Conservation (phyloP, 306 rosid genomes). For the Cicer arietinum region DNA sequence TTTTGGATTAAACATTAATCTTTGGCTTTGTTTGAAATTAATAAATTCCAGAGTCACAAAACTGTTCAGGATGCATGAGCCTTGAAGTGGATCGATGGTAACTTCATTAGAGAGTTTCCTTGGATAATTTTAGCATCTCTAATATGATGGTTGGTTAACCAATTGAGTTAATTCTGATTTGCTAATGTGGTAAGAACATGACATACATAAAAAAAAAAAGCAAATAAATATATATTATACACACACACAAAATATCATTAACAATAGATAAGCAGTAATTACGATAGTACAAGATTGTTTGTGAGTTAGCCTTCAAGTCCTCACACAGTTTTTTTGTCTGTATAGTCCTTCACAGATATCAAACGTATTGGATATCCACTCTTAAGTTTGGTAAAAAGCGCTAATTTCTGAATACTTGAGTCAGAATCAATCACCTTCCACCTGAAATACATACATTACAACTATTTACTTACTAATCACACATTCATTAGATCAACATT, state of each 20-base stretch:
- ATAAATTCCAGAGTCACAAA: not conserved
- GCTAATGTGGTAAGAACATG: not conserved
- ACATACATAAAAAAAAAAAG: not conserved
- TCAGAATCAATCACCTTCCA: constrained; percentile 76
- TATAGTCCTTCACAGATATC: constrained; percentile 36
- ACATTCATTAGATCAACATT: too few species aligned
- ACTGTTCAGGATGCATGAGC: constrained; percentile 24
- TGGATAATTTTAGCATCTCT: constrained; percentile 23
- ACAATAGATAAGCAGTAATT: not conserved
- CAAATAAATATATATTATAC: not conserved
- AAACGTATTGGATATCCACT: constrained; percentile 74
- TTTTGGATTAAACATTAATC: not conserved
- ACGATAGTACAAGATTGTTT: not conserved
- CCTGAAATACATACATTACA: constrained; percentile 45
- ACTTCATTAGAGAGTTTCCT: constrained; percentile 42
- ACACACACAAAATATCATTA: not conserved
- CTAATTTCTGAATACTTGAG: constrained; percentile 78
- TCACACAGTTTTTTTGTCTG: constrained; percentile 26
- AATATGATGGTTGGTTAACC: not conserved
- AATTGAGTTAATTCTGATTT: too few species aligned
- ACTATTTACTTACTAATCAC: too few species aligned
- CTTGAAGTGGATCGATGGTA: constrained; percentile 40
- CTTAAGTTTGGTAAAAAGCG: constrained; percentile 68
- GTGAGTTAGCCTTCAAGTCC: constrained; percentile 8
- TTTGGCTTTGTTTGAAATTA: constrained; percentile 13